Evolutionary conservation across 371 early-diverging fungal species (phyloP).

Genomic region (Apophysomyces variabilis): DNA sequence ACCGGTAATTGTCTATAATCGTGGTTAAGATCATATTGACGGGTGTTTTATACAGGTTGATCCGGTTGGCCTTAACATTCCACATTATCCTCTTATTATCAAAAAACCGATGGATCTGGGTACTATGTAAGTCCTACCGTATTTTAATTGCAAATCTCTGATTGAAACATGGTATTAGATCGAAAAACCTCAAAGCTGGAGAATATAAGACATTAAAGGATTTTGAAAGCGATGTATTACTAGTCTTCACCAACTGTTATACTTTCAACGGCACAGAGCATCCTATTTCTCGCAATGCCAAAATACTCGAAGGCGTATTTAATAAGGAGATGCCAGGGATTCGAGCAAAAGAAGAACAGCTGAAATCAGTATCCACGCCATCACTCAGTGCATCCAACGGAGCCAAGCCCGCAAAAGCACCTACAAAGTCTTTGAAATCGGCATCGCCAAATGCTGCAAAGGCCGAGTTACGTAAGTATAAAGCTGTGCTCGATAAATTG

Average conservation of each 20-base stretch:
- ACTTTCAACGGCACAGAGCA: constrained; percentile 84
- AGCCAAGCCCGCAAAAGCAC: neutral
- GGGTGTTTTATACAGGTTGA: constrained; percentile 56
- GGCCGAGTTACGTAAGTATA: constrained; percentile 37
- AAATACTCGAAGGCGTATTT: constrained; percentile 52
- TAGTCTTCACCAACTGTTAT: constrained; percentile 89
- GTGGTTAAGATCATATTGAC: neutral
- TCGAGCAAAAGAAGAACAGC: constrained; percentile 32
- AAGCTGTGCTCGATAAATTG: constrained; percentile 36
- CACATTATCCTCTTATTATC: constrained; percentile 82
- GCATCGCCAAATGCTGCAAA: constrained; percentile 19
- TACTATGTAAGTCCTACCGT: constrained; percentile 33
- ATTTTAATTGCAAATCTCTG: neutral
- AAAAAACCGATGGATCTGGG: constrained; percentile 88
- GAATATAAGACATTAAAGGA: constrained; percentile 61
- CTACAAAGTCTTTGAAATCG: constrained; percentile 9
- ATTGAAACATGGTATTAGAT: constrained; percentile 46
- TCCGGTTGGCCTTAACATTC: constrained; percentile 77
- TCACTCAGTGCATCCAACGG: constrained; percentile 9
- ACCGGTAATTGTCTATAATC: constrained; percentile 69
- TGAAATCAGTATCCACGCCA: constrained; percentile 10
- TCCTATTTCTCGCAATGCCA: constrained; percentile 67
- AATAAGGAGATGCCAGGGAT: constrained; percentile 51
- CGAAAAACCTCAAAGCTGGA: constrained; percentile 63
- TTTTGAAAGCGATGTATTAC: constrained; percentile 73